Percentiles rank a stretch among this genome's conserved stretches.
Evolutionary conservation across 2,329 filamentous ascomycete genomes (phyloP).

Genomic region (Lachnellula willkommii): DNA sequence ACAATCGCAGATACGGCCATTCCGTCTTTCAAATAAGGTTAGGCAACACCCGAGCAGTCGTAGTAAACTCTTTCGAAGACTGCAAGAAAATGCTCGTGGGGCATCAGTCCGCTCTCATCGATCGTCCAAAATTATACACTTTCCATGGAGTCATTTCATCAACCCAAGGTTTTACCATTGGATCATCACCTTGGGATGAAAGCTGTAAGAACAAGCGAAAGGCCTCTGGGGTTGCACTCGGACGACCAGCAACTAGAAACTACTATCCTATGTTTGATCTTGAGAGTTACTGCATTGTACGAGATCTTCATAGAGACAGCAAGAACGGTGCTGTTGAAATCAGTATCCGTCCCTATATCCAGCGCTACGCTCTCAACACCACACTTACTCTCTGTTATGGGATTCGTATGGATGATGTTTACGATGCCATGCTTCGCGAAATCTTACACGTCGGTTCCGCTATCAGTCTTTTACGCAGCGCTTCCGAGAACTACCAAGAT

Average conservation of each 20-base stretch:
- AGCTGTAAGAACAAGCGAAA: slow-evolving; percentile 72
- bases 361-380: slow-evolving; percentile 71
- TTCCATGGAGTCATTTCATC: slow-evolving; percentile 49
- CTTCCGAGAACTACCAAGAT: slow-evolving; percentile 79
- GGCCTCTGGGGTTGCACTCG: slow-evolving; percentile 68
- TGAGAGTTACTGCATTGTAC: slow-evolving; percentile 67
- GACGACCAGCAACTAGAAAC: slow-evolving; percentile 55
- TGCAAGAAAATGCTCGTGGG: slow-evolving; percentile 46
- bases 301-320: slow-evolving; percentile 63
- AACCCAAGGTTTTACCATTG: slow-evolving; percentile 72
- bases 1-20: slow-evolving; percentile 47
- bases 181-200: slow-evolving; percentile 79
- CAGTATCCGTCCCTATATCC: slow-evolving; percentile 68
- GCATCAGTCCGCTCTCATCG: slow-evolving; percentile 46
- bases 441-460: slow-evolving; percentile 71
- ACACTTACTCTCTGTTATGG: slow-evolving; percentile 76
- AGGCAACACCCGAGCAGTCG: slow-evolving; percentile 51
- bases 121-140: slow-evolving; percentile 46
- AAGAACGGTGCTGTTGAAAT: slow-evolving; percentile 53
- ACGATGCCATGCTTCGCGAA: slow-evolving; percentile 63
- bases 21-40: slow-evolving; percentile 53
- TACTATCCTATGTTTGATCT: slow-evolving; percentile 78
- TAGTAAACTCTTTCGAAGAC: slow-evolving; percentile 50
- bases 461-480: slow-evolving; percentile 70
- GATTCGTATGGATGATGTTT: slow-evolving; percentile 64